Base-by-base conservation (phyloP, 1,284 basidiomycete species). In the Melampsora larici-populina region DNA sequence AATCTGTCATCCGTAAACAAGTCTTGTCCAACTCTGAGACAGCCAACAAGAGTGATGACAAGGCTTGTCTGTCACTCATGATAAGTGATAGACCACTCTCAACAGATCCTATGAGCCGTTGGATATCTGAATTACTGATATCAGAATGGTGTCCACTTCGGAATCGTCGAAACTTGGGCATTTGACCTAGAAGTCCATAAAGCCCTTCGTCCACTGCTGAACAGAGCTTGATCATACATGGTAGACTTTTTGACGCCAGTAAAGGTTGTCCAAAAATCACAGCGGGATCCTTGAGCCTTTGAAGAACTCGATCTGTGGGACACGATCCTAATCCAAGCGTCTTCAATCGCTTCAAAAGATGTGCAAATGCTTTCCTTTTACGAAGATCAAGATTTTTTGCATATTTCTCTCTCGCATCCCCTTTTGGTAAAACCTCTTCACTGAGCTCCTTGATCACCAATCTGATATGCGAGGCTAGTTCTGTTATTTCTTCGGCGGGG, bases 291-390 rank as follows among this genome's bases (percentile, higher is more conserved):
- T 51, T 51, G 17, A 70, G 60, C 26, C 62, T 76, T 11, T 26
- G 33, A 66, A 64, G 72, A 36, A 70, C 43, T 26, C 70, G 65
- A 31, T 69, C 73, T 9, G 82, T 81, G 67, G 82, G 74, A 79
- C 48, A 63, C 17, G 74, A 67, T 2, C 74, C 74, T 78, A 98
- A 87, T 6, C 97, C 97, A 40, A 89, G 86, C 0, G 88, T 88
- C 82, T 92, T 92, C 51, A 98, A 86, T 82, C 95, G 92, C 84
- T 94, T 96, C 79, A 97, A 86, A 26, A 98, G 86, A 82, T 98
- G 94, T 36, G 91, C 89, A 89, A 91, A 95, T 0, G 94, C 95
- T 82, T 93, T 94, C 79, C 92, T 87, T 85, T 99, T 99, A 43
- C 92, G 89, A 9, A 84, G 83, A 21, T 90, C 89, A 68, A 95